Evolutionary conservation across 106 monocot species (phyloP).

Genomic region (Triglochin maritima): DNA sequence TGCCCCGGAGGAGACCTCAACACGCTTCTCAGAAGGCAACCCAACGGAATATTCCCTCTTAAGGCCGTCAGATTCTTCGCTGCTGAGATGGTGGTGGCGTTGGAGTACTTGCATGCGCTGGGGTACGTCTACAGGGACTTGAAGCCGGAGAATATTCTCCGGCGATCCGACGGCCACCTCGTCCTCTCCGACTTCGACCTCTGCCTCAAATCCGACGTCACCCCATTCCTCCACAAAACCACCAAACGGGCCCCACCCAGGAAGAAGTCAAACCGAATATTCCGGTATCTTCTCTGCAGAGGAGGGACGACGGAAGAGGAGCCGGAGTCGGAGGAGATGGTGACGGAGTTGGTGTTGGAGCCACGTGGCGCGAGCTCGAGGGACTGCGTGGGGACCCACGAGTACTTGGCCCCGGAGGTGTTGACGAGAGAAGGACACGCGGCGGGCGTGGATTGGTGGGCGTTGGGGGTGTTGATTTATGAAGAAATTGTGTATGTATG

Average conservation of each 20-base stretch:
- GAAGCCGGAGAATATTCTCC: slow-evolving; percentile 90
- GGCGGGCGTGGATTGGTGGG: slow-evolving; percentile 90
- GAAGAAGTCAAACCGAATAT: background rate
- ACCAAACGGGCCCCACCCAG: background rate
- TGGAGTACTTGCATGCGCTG: slow-evolving; percentile 76
- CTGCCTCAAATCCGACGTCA: slow-evolving; percentile 48
- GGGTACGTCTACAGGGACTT: slow-evolving; percentile 87
- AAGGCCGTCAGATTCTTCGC: slow-evolving; percentile 56
- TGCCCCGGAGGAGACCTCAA: slow-evolving; percentile 79
- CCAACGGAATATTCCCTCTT: slow-evolving; percentile 33
- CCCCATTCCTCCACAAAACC: slow-evolving; percentile 25
- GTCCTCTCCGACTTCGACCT: slow-evolving; percentile 95
- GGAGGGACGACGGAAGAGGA: background rate
- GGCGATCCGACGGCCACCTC: slow-evolving; percentile 66
- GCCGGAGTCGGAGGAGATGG: slow-evolving; percentile 1
- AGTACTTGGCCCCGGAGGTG: slow-evolving; percentile 82
- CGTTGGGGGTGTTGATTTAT: slow-evolving; percentile 74
- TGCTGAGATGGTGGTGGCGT: slow-evolving; percentile 66
- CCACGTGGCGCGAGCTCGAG: slow-evolving; percentile 41
- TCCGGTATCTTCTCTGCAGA: background rate
- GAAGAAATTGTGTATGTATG: no score
- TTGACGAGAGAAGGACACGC: slow-evolving; percentile 47
- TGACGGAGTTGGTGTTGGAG: slow-evolving; percentile 66
- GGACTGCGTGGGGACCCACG: slow-evolving; percentile 83
- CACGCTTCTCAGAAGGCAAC: slow-evolving; percentile 49